Evolutionary conservation across 2,329 filamentous ascomycete species (phyloP), one percentile per base, ranked within the genome.

Genomic region (Magnaporthiopsis rhizophila): DNA sequence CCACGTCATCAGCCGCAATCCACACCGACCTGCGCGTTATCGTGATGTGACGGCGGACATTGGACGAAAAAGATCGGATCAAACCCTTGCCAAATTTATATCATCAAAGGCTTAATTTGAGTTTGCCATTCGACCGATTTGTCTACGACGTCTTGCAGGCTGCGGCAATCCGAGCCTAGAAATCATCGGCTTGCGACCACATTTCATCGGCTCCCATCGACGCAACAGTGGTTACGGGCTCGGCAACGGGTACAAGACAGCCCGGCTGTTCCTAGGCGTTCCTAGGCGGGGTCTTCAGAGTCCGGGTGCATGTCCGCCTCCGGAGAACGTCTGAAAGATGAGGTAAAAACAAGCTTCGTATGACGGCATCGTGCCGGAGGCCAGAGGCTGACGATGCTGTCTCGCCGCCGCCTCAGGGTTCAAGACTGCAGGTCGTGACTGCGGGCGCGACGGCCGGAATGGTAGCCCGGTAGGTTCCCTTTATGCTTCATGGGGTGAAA

Each of bases 371-470:
- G 21, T 7, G 11, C 21, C 18, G 21, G 21, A n/a, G 18, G 18
- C 7, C 21, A 9, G 21, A n/a, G 45, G 45, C 45, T 53, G 45
- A 53, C 21, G 45, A 53, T 18, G 45, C 45, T 8, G 11, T 53
- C 45, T n/a, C 45, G 18, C 18, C 21, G 45, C 21, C 45, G 21
- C n/a, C 45, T 53, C 65, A 84, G 82, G 84, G 84, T 74, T 81
- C 84, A 63, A 80, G 75, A 67, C 75, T 83, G 59, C 84, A 87
- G 72, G 83, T 85, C 66, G 78, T 85, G 62, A 73, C 78, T 59
- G 83, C 84, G 58, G 84, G 84, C 64, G 83, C 81, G 61, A 80
- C 81, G 69, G 91, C 95, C 68, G 95, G 95, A 65, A 84, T 98
- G 69, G 87, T 98, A 68, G 95, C 95, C 64, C 89, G 93, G 89